Base-by-base conservation (phyloP, 306 rosid genomes). In the Rosa multiflora region DNA sequence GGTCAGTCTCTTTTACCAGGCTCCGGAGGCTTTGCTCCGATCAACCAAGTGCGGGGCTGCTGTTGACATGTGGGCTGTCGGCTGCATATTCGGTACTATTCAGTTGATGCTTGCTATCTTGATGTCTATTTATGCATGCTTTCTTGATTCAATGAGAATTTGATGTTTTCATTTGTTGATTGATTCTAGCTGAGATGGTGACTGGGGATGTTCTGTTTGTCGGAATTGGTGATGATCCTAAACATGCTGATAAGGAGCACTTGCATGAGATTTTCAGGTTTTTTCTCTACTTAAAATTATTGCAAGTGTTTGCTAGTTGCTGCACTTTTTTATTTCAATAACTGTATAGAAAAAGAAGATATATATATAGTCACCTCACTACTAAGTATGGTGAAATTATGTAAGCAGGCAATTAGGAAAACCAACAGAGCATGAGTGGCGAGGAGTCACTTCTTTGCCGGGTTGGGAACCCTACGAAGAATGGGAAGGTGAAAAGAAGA, bases 261-360 rank as follows among this genome's bases (percentile, higher is more conserved):
- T 58, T 58, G 64, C 64, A 35, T 58, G 64, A 58, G 64, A 58
- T 58, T 58, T 58, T 58, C 64, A 58, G 64, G 64, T 58, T 32
- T 32, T 32, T 32, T 32, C 37, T 32, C 37, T 2, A 32, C 37
- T 32, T 32, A 32, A 32, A 32, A 2, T 32, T 32, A 1, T 20
- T n/a, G n/a, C 62, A 8, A 55, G 26, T 55, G 62, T 18, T 20
- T 18, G 26, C 4, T n/a, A 7, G 6, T 20, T 6, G 26, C 4
- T n/a, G 2, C 56, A 47, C 15, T 11, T 15, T 51, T 51, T 2
- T 0, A 44, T 47, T 47, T 11, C 51, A 51, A 51, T 18, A 11
- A 48, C 48, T 46, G 15, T 48, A 12, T 48, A 49, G 55, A 6
- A 18, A 0, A 18, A 20, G 23, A 53, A 18, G 23, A 26, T 26